Base-by-base conservation (phyloP, 306 rosid genomes). In the Trifolium fragiferum region DNA sequence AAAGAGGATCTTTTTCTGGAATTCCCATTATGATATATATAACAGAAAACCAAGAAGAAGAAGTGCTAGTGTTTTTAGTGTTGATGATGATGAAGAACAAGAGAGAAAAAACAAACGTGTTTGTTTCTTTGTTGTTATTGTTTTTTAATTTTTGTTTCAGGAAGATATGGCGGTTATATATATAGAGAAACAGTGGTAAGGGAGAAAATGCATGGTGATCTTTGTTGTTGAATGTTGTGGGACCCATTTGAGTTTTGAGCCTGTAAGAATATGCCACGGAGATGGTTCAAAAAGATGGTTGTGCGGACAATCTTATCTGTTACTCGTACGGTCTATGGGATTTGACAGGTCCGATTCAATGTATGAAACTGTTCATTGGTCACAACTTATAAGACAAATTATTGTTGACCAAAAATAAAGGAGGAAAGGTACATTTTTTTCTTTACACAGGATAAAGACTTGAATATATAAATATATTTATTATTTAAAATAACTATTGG, bases 231-330 rank as follows among this genome's bases (percentile, higher is more conserved):
- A 12, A 19, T 16, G 10, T 2, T 32, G 19, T 32, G 69, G 90
- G 90, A 7, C 83, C 93, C 58, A 38, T 18, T n/a, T 2, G 23
- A 55, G 87, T 74, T 81, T 0, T 0, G 0, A 0, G 4, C 93
- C 75, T 55, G 10, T 89, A 0, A 19, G 0, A 13, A n/a, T 0
- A 0, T 7, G 83, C 86, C 97, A 87, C 92, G 97, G 80, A 6
- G 9, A 59, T 8, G 5, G 2, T 11, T 1, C 44, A 41, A 81
- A 59, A 74, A 33, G 65, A 44, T 73, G 78, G 80, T 72, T 83
- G 46, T 64, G 82, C 71, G 81, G 86, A 80, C 90, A 85, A 86
- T 80, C 96, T 93, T 93, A 93, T 93, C 96, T 83, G 74, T 57
- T 75, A 70, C 35, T 1, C 63, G 85, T 86, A 84, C 86, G 86